phyloP scores from a whole-genome alignment of 768 basidiomycete genomes.

The Lactarius pseudohatsudake region DNA sequence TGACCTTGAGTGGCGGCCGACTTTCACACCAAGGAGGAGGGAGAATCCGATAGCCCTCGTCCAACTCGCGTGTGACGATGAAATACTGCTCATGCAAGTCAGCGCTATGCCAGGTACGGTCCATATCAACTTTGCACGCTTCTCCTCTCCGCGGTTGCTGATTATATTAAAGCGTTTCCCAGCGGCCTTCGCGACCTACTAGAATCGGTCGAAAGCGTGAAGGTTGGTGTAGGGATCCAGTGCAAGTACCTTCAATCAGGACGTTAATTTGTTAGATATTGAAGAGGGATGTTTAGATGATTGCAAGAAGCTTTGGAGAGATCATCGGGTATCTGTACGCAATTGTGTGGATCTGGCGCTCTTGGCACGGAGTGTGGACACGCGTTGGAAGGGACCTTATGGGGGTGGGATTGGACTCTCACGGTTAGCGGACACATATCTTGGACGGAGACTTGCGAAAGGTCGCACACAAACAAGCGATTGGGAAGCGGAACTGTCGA shows the following conservation, averaged over 20 bases:
- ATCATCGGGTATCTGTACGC: slow-evolving; percentile 42
- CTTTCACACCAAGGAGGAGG: slow-evolving; percentile 46
- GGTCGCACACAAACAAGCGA: slow-evolving; percentile 63
- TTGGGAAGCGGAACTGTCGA: slow-evolving; percentile 57
- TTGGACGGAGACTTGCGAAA: slow-evolving; percentile 52
- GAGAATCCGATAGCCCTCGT: slow-evolving; percentile 74
- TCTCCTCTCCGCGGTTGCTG: not conserved
- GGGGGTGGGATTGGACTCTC: slow-evolving; percentile 59
- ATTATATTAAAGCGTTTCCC: slow-evolving; percentile 23
- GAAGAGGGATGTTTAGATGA: slow-evolving; percentile 48
- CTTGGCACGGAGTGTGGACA: slow-evolving; percentile 67
- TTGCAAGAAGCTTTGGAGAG: slow-evolving; percentile 59
- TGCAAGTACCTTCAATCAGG: slow-evolving; percentile 38
- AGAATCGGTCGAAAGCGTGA: slow-evolving; percentile 51
- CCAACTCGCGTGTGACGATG: slow-evolving; percentile 60
- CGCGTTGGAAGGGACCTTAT: slow-evolving; percentile 72
- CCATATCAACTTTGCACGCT: not conserved
- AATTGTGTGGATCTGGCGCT: slow-evolving; percentile 69
- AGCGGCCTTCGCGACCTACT: slow-evolving; percentile 51
- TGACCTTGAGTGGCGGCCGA: slow-evolving; percentile 81
- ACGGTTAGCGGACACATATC: slow-evolving; percentile 62
- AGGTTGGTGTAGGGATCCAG: slow-evolving; percentile 76
- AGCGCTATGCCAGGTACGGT: slow-evolving; percentile 52
- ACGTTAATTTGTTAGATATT: not conserved
- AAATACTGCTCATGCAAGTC: slow-evolving; percentile 65